Percentiles rank a stretch among this genome's conserved stretches.
Evolutionary conservation across 495 filamentous ascomycete genomes (phyloP).

Genomic region (Trichocladium antarcticum): DNA sequence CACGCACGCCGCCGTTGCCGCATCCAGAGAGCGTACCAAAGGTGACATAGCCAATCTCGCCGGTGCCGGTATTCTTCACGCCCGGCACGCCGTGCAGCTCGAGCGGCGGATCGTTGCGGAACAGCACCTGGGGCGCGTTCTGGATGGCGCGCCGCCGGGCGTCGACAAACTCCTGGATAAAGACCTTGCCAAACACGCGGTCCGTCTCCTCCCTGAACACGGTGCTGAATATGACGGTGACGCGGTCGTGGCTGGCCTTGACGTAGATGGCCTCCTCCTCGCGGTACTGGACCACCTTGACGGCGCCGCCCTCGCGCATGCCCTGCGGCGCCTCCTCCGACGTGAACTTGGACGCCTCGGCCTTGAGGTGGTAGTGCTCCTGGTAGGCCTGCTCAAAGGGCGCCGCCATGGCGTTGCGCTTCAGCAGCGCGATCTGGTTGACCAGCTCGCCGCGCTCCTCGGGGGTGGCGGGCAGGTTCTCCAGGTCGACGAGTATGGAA

Average conservation of each 20-base stretch:
- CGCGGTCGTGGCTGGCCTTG: conserved; percentile 90
- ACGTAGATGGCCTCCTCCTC: conserved; percentile 99
- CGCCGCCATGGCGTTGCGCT: conserved; percentile 96
- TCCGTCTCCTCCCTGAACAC: conserved; percentile 97
- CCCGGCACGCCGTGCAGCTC: conserved; percentile 82
- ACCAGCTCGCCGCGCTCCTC: conserved; percentile 76
- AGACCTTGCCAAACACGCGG: conserved; percentile 92
- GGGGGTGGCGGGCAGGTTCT: conserved; percentile 68
- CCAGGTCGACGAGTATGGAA: conserved; percentile 77
- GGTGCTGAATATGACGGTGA: conserved; percentile 98
- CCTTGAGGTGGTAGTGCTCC: conserved; percentile 72
- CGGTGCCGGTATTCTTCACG: conserved; percentile 56
- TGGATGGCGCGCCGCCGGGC: conserved; percentile 88
- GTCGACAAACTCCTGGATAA: conserved; percentile 91
- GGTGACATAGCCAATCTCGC: conserved; percentile 91
- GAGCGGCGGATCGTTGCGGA: conserved; percentile 85
- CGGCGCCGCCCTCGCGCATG: conserved; percentile 73
- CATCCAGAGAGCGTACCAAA: conserved; percentile 56
- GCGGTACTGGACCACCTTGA: conserved; percentile 94
- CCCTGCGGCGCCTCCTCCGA: conserved; percentile 86
- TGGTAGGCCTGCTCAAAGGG: conserved; percentile 95
- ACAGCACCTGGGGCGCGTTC: conserved; percentile 97
- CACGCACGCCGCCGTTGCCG: neutral
- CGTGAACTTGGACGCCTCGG: conserved; percentile 81
- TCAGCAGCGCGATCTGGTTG: conserved; percentile 73